Evolutionary conservation across 2,329 filamentous ascomycete species (phyloP), one percentile per base, ranked within the genome.

Genomic region (Penicillium nordicum): DNA sequence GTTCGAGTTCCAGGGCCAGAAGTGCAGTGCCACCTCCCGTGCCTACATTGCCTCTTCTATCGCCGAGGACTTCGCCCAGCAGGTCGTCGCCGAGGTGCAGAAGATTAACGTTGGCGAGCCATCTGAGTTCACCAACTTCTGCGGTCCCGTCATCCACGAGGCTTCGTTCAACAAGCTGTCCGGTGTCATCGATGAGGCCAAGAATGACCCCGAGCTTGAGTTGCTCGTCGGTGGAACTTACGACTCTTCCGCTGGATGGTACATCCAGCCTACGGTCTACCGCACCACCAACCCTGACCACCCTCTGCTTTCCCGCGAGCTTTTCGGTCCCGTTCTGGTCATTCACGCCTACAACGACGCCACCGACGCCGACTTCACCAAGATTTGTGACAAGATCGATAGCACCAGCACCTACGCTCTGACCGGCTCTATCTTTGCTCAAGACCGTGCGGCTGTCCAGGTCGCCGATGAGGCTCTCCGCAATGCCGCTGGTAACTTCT

Each of bases 1-100:
- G 2, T 96, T 95, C 69, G 92, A 96, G 74, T 96, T 87, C 79
- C 90, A 94, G 73, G 91, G 91, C 48, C 91, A 96, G 75, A 96
- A 96, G 77, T 96, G 91, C 81, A 91, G 88, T 66, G 91, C 91
- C 56, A 91, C 88, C 23, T 93, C 89, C 29, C 86, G 91, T 29
- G 79, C 85, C 47, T 96, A 96, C 75, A 84, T 94, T 4, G 86
- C 91, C 34, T 81, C 84, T 67, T 93, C 89, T 2, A 74, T 88
- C 45, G 92, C 88, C 84, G 82, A 88, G 10, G 78, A 86, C 59
- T 90, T 93, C 77, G 84, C 86, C 69, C 75, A 85, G 62, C 80
- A 82, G 54, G 77, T 96, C 4, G 79, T 86, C 12, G 74, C 80
- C n/a, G 88, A 93, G 74, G 87, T 85, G 8, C 78, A 85, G 67